A percentile compares a stretch with the other conserved stretches of the same genome.
Evolutionary conservation across 2,329 filamentous ascomycete genomes (phyloP).

Genomic region (Pseudohalonectria lignicola): DNA sequence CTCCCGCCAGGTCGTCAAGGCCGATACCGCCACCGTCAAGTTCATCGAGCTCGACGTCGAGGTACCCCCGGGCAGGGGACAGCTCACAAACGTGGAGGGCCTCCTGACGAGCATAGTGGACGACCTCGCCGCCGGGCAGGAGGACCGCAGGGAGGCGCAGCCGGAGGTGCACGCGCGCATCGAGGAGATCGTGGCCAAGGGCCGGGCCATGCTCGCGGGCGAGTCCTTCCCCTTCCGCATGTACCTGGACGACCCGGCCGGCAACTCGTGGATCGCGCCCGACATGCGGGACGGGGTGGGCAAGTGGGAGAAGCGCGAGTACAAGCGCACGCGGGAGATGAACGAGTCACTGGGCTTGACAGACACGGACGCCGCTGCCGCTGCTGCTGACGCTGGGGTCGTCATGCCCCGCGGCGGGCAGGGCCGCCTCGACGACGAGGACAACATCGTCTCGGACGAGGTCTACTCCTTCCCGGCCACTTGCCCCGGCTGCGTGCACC

Average conservation of each 20-base stretch:
- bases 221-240: constrained; percentile 79
- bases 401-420: constrained; percentile 35
- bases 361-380: constrained; percentile 44
- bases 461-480: constrained; percentile 87
- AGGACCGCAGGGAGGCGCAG: constrained; percentile 63
- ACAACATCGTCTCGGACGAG: constrained; percentile 85
- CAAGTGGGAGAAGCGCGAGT: constrained; percentile 84
- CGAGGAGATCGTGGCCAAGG: constrained; percentile 60
- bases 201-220: constrained; percentile 67
- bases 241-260: constrained; percentile 79
- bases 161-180: constrained; percentile 75
- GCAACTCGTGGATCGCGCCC: constrained; percentile 94
- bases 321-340: constrained; percentile 70
- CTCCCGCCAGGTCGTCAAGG: constrained; percentile 81
- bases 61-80: constrained; percentile 80
- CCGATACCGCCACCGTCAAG: constrained; percentile 74
- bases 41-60: constrained; percentile 90
- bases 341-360: constrained; percentile 77
- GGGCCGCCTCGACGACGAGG: constrained; percentile 35
- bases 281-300: constrained; percentile 67
- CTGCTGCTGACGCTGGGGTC: constrained; percentile 29
- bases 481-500: constrained; percentile 81
- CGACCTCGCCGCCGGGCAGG: constrained; percentile 73
- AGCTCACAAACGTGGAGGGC: constrained; percentile 89
- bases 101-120: constrained; percentile 68